phyloP scores from a whole-genome alignment of 768 basidiomycete genomes.

The Boletus coccyginus region DNA sequence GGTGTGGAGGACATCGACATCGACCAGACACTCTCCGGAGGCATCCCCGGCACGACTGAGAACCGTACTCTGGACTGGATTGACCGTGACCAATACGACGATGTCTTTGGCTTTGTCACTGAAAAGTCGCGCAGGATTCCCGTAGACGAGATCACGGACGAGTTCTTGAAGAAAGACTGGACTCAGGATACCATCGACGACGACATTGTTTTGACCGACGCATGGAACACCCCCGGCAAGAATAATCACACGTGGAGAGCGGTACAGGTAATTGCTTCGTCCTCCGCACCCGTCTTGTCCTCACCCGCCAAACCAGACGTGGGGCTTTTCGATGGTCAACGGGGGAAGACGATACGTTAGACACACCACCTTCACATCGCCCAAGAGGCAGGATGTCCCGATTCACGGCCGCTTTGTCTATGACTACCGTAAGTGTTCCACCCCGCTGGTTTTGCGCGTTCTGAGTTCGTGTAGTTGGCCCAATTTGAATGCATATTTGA shows the following conservation, averaged over 20 bases:
- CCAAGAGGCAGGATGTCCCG: constrained; percentile 45
- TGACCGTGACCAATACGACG: constrained; percentile 51
- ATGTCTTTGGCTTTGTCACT: constrained; percentile 58
- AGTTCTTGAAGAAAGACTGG: constrained; percentile 43
- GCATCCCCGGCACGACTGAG: constrained; percentile 57
- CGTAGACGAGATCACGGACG: constrained; percentile 44
- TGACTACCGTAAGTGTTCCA: constrained; percentile 55
- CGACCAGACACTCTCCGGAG: constrained; percentile 61
- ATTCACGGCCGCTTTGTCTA: constrained; percentile 60
- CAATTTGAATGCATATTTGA: constrained; percentile 4
- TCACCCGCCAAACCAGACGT: constrained; percentile 34
- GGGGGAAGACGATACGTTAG: constrained; percentile 60
- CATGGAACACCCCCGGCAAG: constrained; percentile 62
- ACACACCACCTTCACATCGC: constrained; percentile 62
- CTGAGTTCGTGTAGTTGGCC: constrained; percentile 21
- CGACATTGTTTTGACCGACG: constrained; percentile 34
- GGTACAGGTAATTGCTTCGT: constrained; percentile 47
- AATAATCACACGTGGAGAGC: constrained; percentile 59
- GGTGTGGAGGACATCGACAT: constrained; percentile 66
- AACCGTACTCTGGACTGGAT: constrained; percentile 55
- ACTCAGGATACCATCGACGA: constrained; percentile 37
- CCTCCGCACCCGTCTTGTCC: not conserved
- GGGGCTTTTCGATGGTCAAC: constrained; percentile 63
- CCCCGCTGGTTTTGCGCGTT: not conserved
- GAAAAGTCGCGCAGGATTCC: constrained; percentile 53